A percentile compares a stretch with the other conserved stretches of the same genome.
Evolutionary conservation across 2,329 filamentous ascomycete species (phyloP).

Genomic region (Aaosphaeria pasadenensis): DNA sequence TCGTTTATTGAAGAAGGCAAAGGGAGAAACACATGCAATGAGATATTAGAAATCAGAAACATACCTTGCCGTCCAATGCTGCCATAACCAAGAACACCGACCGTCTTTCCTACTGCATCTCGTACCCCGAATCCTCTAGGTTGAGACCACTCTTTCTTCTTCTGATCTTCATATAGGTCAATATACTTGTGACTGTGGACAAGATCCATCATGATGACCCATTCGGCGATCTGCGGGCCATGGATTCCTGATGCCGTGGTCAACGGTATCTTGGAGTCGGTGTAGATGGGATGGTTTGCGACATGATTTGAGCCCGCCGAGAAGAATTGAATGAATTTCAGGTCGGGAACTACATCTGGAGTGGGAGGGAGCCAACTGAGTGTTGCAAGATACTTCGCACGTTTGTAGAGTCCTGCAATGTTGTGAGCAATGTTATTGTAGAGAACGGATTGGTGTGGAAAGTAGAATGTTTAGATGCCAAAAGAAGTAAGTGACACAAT

Average conservation of each 20-base stretch:
- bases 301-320: constrained; percentile 58
- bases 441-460: neutral
- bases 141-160: constrained; percentile 52
- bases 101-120: constrained; percentile 56
- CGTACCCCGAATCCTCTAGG: constrained; percentile 36
- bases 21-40: neutral
- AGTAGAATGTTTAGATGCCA: neutral
- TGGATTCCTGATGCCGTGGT: constrained; percentile 57
- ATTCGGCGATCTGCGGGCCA: constrained; percentile 65
- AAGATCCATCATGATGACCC: constrained; percentile 62
- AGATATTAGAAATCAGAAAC: constrained; percentile 7
- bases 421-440: neutral
- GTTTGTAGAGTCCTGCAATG: constrained; percentile 36
- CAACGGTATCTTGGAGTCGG: constrained; percentile 50
- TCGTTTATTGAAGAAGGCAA: neutral
- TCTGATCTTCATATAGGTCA: constrained; percentile 56
- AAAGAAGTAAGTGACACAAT: neutral
- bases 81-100: constrained; percentile 62
- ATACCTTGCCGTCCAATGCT: constrained; percentile 60
- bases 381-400: constrained; percentile 49
- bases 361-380: constrained; percentile 44
- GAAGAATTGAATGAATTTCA: constrained; percentile 55
- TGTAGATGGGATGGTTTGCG: constrained; percentile 52
- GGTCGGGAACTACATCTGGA: constrained; percentile 34
- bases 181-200: constrained; percentile 56